These are phyloP conservation scores for Clavispora vitiphila DNA, from an alignment of 805 yeast species.

Conservation along the genomic window DNA sequence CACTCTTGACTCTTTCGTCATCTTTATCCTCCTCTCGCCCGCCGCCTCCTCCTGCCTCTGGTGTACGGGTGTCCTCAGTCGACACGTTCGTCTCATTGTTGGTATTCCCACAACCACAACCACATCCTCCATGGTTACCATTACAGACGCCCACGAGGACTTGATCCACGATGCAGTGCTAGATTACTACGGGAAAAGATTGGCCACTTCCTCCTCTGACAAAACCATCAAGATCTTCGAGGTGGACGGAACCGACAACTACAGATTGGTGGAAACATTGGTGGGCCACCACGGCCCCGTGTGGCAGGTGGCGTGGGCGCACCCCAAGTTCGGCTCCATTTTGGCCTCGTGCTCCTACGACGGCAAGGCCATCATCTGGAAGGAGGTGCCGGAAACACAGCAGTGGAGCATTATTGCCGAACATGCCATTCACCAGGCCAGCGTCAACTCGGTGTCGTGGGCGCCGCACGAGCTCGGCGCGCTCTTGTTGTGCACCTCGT, in stretches of 20 bases:
- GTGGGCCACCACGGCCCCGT: constrained; percentile 97
- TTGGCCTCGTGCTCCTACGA: constrained; percentile 94
- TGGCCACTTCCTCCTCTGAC: constrained; percentile 46
- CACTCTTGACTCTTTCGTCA: too few relatives aligned
- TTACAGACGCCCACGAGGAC: constrained; percentile 88
- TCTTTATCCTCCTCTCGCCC: not conserved
- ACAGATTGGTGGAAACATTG: constrained; percentile 69
- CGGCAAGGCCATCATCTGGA: constrained; percentile 93
- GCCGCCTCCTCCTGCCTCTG: not conserved
- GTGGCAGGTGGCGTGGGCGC: constrained; percentile 99
- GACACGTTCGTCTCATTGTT: not conserved
- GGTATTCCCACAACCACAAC: not conserved
- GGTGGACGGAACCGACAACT: constrained; percentile 17
- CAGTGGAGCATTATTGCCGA: constrained; percentile 85
- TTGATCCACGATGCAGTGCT: constrained; percentile 94
- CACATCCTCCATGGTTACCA: constrained; percentile 55
- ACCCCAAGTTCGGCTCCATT: constrained; percentile 94
- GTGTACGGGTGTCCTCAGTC: constrained; percentile 2
- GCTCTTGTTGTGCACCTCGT: constrained; percentile 79
- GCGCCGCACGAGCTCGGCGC: constrained; percentile 98
- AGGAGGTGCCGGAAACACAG: constrained; percentile 72
- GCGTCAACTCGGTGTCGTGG: constrained; percentile 93
- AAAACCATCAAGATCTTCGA: constrained; percentile 18
- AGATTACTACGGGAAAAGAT: constrained; percentile 92
- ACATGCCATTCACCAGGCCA: constrained; percentile 85